Evolutionary conservation across 176 grass and related monocot genomes (phyloP).

Genomic region (Ananas comosus): DNA sequence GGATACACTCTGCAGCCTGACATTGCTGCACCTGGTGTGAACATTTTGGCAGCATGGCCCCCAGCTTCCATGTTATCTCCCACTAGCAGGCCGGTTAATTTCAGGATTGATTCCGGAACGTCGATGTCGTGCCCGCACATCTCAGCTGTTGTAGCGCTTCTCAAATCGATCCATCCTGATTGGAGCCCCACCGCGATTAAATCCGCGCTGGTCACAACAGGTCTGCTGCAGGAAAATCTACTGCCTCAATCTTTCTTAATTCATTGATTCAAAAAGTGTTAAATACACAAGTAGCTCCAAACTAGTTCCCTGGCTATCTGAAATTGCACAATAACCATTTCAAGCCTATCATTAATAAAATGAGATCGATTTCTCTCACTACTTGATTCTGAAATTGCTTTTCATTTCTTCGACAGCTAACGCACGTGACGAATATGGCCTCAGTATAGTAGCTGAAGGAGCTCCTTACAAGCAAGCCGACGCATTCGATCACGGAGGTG

Average conservation of each 20-base stretch:
- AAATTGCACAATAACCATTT: too few relatives aligned
- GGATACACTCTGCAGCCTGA: conserved; percentile 54
- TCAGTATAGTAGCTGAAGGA: conserved; percentile 57
- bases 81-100: conserved; percentile 38
- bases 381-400: neutral
- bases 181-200: conserved; percentile 90
- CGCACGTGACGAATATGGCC: conserved; percentile 44
- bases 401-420: conserved; percentile 32
- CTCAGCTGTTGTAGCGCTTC: conserved; percentile 60
- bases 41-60: conserved; percentile 91
- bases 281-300: too few relatives aligned
- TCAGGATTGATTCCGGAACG: conserved; percentile 90
- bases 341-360: too few relatives aligned
- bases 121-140: conserved; percentile 94
- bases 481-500: conserved; percentile 80
- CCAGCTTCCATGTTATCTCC: conserved; percentile 53
- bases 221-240: conserved; percentile 17
- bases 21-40: conserved; percentile 83
- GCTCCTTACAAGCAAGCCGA: conserved; percentile 65
- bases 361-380: neutral
- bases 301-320: too few relatives aligned
- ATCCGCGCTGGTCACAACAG: conserved; percentile 89
- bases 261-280: too few relatives aligned
- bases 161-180: conserved; percentile 76
- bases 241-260: neutral